A percentile compares a stretch with the other conserved stretches of the same genome.
These are phyloP conservation scores for Syncephalastrum monosporum DNA, from an alignment of 371 early-diverging fungal species.

Conservation along the genomic window DNA sequence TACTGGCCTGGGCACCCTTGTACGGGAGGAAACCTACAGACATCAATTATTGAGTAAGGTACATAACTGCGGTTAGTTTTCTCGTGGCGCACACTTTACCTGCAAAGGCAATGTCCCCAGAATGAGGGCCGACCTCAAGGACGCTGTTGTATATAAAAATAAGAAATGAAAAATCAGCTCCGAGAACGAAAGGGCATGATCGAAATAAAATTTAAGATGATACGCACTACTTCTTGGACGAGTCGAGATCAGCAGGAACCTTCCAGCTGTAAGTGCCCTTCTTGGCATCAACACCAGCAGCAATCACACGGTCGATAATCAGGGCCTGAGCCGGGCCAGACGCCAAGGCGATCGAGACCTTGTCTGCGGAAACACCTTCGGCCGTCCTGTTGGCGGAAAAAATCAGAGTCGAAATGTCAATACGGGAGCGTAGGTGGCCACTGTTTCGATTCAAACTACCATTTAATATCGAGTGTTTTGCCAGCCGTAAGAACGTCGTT, in stretches of 20 bases:
- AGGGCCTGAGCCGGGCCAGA: conserved; percentile 42
- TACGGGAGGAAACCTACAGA: conserved; percentile 16
- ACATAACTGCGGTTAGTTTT: background rate
- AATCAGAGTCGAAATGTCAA: too few species aligned
- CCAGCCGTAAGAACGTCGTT: conserved; percentile 32
- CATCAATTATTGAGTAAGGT: background rate
- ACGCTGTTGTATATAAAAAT: conserved; percentile 24
- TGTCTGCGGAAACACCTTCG: conserved; percentile 4
- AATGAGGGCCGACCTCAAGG: conserved; percentile 39
- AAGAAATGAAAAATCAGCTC: conserved; percentile 6
- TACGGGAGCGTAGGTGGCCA: too few species aligned
- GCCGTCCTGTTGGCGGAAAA: conserved; percentile 5
- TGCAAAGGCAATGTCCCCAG: conserved; percentile 43
- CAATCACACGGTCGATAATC: conserved; percentile 35
- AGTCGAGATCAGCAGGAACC: conserved; percentile 30
- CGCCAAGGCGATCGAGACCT: conserved; percentile 37
- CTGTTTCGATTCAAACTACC: conserved; percentile 18
- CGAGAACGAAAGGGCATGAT: background rate
- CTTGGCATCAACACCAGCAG: conserved; percentile 25
- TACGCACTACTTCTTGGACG: conserved; percentile 35
- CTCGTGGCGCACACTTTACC: conserved; percentile 18
- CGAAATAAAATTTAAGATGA: background rate
- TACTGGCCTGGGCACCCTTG: too few species aligned
- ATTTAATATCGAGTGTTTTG: conserved; percentile 37
- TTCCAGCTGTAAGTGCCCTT: conserved; percentile 41